Evolutionary conservation across 1,139 yeast genomes (phyloP), one percentile per base, ranked within the genome.

Genomic region (Scheffersomyces quercinus): DNA sequence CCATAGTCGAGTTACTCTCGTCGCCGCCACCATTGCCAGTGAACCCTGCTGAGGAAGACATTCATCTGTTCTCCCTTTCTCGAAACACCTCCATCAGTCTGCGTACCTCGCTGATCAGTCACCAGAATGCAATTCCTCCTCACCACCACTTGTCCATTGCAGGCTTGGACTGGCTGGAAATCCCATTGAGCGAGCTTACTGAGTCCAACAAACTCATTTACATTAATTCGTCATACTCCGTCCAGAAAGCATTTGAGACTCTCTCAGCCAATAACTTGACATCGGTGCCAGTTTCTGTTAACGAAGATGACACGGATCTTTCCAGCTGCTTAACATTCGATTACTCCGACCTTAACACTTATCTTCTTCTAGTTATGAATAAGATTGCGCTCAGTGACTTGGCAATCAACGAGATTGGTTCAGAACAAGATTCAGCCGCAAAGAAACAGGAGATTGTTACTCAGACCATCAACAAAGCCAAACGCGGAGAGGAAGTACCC

Each of bases 281-380:
- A 2, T 84, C 95, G 29, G 71, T 93, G 43, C 98, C 98, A 0
- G 95, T 93, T 3, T 62, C 59, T 75, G 75, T 60, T 69, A 70
- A 54, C 5, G 56, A 60, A 36, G 58, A 56, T 43, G 43, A 73
- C 3, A 68, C 75, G 39, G 85, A 80, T 54, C 70, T 83, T 52
- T 51, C 59, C 36, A 79, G 85, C 52, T 86, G 95, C 56, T 69
- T 83, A 46, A 86, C 96, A 1, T 93, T 93, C 65, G 98, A 93
- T 65, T 93, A 89, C 65, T 81, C 95, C 28, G 98, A 93, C 65
- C 76, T 93, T 62, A 90, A 88, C 59, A 84, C 97, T 9, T 90
- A 89, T 62, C 70, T 88, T 52, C 69, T 88, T 50, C 68, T 88
- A 49, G 87, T 88, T 20, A 74, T 88, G 73, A 87, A 89, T 54